Base-by-base conservation (phyloP, 495 filamentous ascomycete genomes). In the Evansstolkia leycettana region DNA sequence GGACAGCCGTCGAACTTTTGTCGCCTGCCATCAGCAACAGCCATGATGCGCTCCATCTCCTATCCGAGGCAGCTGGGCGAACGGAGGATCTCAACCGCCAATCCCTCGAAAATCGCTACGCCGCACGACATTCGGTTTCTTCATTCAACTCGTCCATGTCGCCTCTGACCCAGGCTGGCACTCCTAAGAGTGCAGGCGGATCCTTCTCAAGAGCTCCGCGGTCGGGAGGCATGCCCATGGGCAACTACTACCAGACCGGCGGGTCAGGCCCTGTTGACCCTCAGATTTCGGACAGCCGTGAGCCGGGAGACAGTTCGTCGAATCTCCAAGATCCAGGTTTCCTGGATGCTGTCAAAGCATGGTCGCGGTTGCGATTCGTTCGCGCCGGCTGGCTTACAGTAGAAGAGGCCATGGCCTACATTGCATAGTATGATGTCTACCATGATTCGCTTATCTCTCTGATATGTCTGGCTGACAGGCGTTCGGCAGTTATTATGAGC, bases 311-410 rank as follows among this genome's bases (percentile, higher is more conserved):
- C 26, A 41, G 39, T 19, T 31, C 54, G 11, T 39, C 41, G 33
- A 46, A 49, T 45, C 31, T 42, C 10, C 51, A 48, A 17, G 58
- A 60, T 28, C 52, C 56, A 7, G 54, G 53, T 4, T 61, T 53
- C 40, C 53, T 63, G 23, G 76, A 84, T 40, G 84, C 85, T 5
- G 52, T 94, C 35, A 80, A 77, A 45, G 82, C 83, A 7, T 98
- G 90, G 90, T 78, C 81, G 7, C 72, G 84, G 43, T 78, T 92
- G 47, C 76, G 87, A 37, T 95, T 96, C 54, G 89, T 96, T 13
- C 80, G 84, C 33, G 86, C 84, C 6, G 90, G 90, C 14, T 98
- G 90, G 90, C 88, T 98, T 47, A 94, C 86, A 0, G 84, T 89
- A 1, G 74, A 78, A 44, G 90, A 98, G 55, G 88, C 82, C 1